Evolutionary conservation across 2,329 filamentous ascomycete genomes (phyloP).

Genomic region (Zelopaecilomyces penicillatus): DNA sequence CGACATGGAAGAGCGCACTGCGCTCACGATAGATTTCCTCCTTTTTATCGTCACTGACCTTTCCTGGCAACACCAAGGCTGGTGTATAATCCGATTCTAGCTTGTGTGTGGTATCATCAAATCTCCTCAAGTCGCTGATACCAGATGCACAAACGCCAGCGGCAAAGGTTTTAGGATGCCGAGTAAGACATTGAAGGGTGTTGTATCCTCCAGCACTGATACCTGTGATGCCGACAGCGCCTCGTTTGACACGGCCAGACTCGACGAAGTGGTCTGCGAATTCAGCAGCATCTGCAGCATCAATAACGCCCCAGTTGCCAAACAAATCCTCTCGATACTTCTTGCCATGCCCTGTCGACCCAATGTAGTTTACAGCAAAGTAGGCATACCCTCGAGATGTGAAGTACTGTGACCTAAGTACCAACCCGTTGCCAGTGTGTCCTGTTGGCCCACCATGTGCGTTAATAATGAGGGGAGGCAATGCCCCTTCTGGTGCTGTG

Average conservation of each 20-base stretch:
- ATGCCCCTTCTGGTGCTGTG: constrained; percentile 23
- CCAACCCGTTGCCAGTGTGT: constrained; percentile 33
- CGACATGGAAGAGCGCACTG: constrained; percentile 40
- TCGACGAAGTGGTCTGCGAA: constrained; percentile 33
- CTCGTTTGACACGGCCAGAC: constrained; percentile 26
- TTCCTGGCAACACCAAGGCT: constrained; percentile 25
- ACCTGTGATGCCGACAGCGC: constrained; percentile 40
- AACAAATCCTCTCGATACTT: constrained; percentile 41
- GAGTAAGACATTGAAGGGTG: constrained; percentile 39
- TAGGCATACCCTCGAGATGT: constrained; percentile 46
- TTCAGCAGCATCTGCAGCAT: constrained; percentile 42
- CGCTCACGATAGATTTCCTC: constrained; percentile 34
- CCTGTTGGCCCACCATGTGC: constrained; percentile 45
- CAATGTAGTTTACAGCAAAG: constrained; percentile 43
- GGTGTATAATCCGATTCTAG: constrained; percentile 47
- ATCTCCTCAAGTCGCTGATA: constrained; percentile 39
- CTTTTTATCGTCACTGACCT: constrained; percentile 29
- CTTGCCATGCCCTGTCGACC: constrained; percentile 42
- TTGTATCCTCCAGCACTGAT: constrained; percentile 46
- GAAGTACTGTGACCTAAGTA: constrained; percentile 40
- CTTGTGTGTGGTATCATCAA: constrained; percentile 44
- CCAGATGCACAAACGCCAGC: constrained; percentile 42
- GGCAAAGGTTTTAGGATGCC: constrained; percentile 38
- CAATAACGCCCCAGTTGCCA: constrained; percentile 41
- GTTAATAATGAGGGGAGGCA: constrained; percentile 41